A percentile compares a stretch with the other conserved stretches of the same genome.
Conservation (phyloP, 805 yeast genomes). For the Ogataea haglerorum region DNA sequence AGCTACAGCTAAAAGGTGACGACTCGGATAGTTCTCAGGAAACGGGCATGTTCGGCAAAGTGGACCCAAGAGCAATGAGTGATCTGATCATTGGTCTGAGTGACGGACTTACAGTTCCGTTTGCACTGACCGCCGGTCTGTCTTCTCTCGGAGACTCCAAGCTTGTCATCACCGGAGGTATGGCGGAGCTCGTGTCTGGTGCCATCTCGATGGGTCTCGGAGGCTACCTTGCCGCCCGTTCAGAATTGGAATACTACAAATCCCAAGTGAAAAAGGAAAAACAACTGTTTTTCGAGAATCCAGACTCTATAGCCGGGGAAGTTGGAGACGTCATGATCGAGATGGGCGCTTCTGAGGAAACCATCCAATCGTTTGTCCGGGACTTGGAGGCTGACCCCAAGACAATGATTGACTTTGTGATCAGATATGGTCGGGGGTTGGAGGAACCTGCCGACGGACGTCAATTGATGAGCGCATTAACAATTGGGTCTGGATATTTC, state of each 20-base stretch:
- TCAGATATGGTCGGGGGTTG: constrained; percentile 84
- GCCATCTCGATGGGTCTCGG: constrained; percentile 98
- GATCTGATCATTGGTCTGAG: constrained; percentile 91
- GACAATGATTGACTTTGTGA: constrained; percentile 78
- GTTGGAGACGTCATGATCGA: constrained; percentile 78
- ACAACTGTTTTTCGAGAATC: constrained; percentile 59
- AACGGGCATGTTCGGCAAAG: constrained; percentile 41
- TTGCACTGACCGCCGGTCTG: constrained; percentile 95
- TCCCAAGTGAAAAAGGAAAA: constrained; percentile 72
- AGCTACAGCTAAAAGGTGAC: neutral
- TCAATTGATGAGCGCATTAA: constrained; percentile 80
- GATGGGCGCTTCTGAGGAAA: constrained; percentile 67
- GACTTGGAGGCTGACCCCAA: constrained; percentile 80
- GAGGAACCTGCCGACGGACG: constrained; percentile 95
- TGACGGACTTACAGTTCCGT: constrained; percentile 97
- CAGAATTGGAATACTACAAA: constrained; percentile 73
- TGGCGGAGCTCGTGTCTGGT: constrained; percentile 95
- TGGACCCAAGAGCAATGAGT: constrained; percentile 91
- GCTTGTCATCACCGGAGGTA: constrained; percentile 94
- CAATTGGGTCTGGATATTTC: constrained; percentile 86
- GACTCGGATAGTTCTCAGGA: constrained; percentile 2
- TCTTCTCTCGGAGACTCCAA: constrained; percentile 86
- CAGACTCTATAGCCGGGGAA: constrained; percentile 66
- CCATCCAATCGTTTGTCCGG: constrained; percentile 66
- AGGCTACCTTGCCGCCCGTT: constrained; percentile 91